phyloP scores from a whole-genome alignment of 352 stramenopile genomes.

The Sclerospora graminicola region DNA sequence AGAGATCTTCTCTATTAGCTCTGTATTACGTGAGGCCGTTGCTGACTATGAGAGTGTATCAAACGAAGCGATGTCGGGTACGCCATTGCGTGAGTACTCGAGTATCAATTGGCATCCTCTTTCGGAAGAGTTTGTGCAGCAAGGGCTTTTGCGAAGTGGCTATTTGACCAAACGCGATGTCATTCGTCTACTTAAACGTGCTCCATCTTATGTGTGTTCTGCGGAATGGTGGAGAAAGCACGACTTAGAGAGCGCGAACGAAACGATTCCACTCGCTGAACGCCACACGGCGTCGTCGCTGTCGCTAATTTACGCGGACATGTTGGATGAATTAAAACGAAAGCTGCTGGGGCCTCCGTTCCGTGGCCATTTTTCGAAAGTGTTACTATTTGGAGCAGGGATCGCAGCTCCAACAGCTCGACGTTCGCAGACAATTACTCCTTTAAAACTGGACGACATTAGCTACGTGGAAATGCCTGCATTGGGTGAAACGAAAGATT shows the following conservation, averaged over 20 bases:
- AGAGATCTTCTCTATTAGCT: slow-evolving; percentile 64
- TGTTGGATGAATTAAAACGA: slow-evolving; percentile 44
- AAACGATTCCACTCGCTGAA: slow-evolving; percentile 9
- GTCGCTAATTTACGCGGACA: slow-evolving; percentile 61
- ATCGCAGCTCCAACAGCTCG: slow-evolving; percentile 6
- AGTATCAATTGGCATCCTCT: slow-evolving; percentile 72
- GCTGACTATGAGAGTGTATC: slow-evolving; percentile 10
- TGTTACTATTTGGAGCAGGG: slow-evolving; percentile 52
- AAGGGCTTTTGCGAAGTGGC: slow-evolving; percentile 51
- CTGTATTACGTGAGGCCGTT: slow-evolving; percentile 31
- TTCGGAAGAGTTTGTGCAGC: slow-evolving; percentile 69
- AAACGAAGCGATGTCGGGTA: slow-evolving; percentile 1
- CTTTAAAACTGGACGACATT: slow-evolving; percentile 37
- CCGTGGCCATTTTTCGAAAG: slow-evolving; percentile 30
- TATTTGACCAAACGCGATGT: slow-evolving; percentile 78
- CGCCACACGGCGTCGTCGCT: slow-evolving; percentile 68
- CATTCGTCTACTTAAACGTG: slow-evolving; percentile 44
- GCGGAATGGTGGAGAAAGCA: slow-evolving; percentile 53
- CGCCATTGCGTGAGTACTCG: slow-evolving; percentile 10
- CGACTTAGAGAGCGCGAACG: slow-evolving; percentile 8
- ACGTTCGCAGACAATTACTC: slow-evolving; percentile 9
- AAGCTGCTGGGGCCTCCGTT: slow-evolving; percentile 33
- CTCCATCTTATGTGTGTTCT: slow-evolving; percentile 46
- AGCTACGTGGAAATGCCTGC: slow-evolving; percentile 60
- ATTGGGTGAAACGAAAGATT: slow-evolving; percentile 49